These are phyloP conservation scores for Curvularia sp. DNA, from an alignment of 2,329 filamentous ascomycete genomes.

Conservation along the genomic window DNA sequence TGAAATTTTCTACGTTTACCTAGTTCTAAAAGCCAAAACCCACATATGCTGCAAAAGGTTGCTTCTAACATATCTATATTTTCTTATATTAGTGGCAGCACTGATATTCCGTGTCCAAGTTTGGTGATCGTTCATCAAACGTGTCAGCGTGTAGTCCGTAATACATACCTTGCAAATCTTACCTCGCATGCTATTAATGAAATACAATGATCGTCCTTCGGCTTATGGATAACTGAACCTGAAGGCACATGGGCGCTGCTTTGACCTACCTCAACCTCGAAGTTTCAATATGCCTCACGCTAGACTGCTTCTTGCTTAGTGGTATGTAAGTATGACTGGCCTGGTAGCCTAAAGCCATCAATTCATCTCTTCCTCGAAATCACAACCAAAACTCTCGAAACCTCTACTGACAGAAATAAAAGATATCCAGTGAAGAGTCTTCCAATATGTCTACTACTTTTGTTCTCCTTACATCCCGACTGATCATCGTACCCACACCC, in stretches of 20 bases:
- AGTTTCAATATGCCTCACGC: neutral
- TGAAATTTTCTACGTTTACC: too few relatives aligned
- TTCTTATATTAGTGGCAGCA: too few relatives aligned
- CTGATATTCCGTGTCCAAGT: too few relatives aligned
- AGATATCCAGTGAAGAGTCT: neutral
- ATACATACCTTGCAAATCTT: too few relatives aligned
- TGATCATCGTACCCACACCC: constrained; percentile 7
- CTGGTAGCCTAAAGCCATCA: neutral
- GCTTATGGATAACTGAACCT: neutral
- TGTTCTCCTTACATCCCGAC: constrained; percentile 1
- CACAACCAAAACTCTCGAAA: too few relatives aligned
- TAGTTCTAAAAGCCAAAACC: too few relatives aligned
- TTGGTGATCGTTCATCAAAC: too few relatives aligned
- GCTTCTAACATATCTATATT: too few relatives aligned
- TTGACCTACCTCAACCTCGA: neutral
- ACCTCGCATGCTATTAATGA: too few relatives aligned
- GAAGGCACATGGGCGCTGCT: neutral
- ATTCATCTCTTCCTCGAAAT: neutral
- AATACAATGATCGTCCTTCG: neutral
- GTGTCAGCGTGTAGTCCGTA: too few relatives aligned
- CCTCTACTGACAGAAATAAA: neutral
- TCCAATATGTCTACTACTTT: neutral
- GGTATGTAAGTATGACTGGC: constrained; percentile 5
- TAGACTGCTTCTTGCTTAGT: neutral
- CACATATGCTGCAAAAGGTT: too few relatives aligned